Base-by-base conservation (phyloP, 2,329 filamentous ascomycete genomes). In the Fusarium penzigii region DNA sequence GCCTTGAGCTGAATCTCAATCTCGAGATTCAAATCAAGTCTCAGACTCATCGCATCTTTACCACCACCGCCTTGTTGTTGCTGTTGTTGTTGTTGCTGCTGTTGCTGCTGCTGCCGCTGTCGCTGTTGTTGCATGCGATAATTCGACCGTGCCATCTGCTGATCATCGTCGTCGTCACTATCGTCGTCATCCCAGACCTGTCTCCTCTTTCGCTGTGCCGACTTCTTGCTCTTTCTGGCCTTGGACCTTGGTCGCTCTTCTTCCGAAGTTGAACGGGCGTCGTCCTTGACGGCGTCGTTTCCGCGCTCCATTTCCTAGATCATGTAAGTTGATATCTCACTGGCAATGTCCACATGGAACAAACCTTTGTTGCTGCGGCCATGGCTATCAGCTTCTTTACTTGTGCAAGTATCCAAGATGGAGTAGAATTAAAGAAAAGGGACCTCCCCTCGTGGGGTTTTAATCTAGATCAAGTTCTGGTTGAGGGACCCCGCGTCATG, bases 1-100 rank as follows among this genome's bases (percentile, higher is more conserved):
- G 89, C 89, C 76, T 90, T 91, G 49, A 92, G 75, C 70, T 90
- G 84, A 61, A 92, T 88, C 73, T 92, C 88, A 46, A 92, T 80
- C 65, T 92, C 89, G 48, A 92, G 73, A 71, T 92, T 92, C 49
- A 91, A 75, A 67, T 92, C 88, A 32, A 91, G 72, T 38, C 16
- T 17, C 14, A 44, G 5, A 34, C 42, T 44, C 29, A 44, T 7
- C 3, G 42, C 29, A 29, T 44, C 42, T 17, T 25, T 43, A 14
- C 29, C 29, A 11, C 42, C 42, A 29, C 42, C 42, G 8, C 42
- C 42, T 6, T 29, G 25, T 32, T 29, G 17, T 11, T 16, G 6
- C 2, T 36, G 9, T 34, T 44, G 42, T 12, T 44, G 42, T 29
- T 44, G 40, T 25, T 42, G 40, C 11, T 44, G 42, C 9, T 44